Evolutionary conservation across 192 early-diverging fungal species (phyloP).

Genomic region (Umbelopsis vinacea): DNA sequence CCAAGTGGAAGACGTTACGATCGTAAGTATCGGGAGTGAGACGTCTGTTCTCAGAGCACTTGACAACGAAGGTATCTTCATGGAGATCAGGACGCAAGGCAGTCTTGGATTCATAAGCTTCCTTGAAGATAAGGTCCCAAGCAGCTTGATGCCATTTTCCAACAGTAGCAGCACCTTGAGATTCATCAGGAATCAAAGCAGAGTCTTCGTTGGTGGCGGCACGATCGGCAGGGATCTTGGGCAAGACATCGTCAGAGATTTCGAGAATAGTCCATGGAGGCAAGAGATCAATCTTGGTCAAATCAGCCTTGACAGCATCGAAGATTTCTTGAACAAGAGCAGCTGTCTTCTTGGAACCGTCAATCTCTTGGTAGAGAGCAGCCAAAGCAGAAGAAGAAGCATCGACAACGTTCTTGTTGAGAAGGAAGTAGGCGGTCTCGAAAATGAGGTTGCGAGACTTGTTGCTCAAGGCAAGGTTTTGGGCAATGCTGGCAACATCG

Average conservation of each 20-base stretch:
- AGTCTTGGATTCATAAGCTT: constrained; percentile 60
- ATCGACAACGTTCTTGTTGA: constrained; percentile 37
- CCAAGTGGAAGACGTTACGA: constrained; percentile 96
- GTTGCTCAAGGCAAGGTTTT: constrained; percentile 54
- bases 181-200: constrained; percentile 39
- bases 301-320: constrained; percentile 31
- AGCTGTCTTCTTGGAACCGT: constrained; percentile 23
- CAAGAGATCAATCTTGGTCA: constrained; percentile 41
- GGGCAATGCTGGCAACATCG: constrained; percentile 65
- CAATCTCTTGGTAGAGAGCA: constrained; percentile 33
- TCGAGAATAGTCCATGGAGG: constrained; percentile 53
- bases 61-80: constrained; percentile 65
- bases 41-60: constrained; percentile 75
- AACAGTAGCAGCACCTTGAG: constrained; percentile 46
- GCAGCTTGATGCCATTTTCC: constrained; percentile 61
- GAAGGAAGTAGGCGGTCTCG: constrained; percentile 56
- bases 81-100: constrained; percentile 63
- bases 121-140: constrained; percentile 72
- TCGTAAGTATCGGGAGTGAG: constrained; percentile 89
- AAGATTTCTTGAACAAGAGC: constrained; percentile 17
- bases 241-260: constrained; percentile 37
- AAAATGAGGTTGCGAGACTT: constrained; percentile 64
- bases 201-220: constrained; percentile 34
- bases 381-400: constrained; percentile 23
- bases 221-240: constrained; percentile 38